phyloP scores from a whole-genome alignment of 2,329 filamentous ascomycete genomes.

The Sporothrix humicola region DNA sequence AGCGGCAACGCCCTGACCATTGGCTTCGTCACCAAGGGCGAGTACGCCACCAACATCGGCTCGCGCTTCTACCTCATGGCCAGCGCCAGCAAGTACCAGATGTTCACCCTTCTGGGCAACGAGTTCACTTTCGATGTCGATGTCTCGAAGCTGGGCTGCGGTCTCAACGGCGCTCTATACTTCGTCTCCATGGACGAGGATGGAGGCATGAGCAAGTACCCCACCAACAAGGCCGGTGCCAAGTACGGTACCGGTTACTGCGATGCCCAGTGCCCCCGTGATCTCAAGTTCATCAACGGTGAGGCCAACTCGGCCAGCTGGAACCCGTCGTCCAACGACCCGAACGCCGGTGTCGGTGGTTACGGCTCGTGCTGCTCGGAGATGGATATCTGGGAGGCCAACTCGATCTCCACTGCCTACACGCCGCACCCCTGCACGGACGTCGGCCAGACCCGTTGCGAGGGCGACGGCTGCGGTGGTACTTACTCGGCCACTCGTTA shows the following conservation, averaged over 20 bases:
- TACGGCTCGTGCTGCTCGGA: conserved; percentile 62
- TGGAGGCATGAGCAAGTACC: conserved; percentile 54
- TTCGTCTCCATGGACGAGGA: conserved; percentile 56
- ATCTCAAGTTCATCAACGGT: conserved; percentile 57
- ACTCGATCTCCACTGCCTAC: conserved; percentile 62
- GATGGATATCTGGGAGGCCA: conserved; percentile 68
- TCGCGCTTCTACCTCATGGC: conserved; percentile 46
- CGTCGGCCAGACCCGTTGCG: conserved; percentile 51
- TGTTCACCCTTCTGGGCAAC: conserved; percentile 63
- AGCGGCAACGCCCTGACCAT: conserved; percentile 55
- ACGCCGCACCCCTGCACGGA: conserved; percentile 64
- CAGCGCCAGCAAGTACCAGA: conserved; percentile 45
- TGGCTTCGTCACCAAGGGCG: conserved; percentile 52
- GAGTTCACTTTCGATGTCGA: conserved; percentile 72
- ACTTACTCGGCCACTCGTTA: conserved; percentile 48
- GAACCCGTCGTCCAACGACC: conserved; percentile 56
- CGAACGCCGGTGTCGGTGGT: conserved; percentile 55
- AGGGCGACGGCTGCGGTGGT: conserved; percentile 53
- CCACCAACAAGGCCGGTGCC: conserved; percentile 53
- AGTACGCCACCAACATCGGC: conserved; percentile 49
- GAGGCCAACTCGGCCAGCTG: conserved; percentile 50
- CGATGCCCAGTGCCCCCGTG: conserved; percentile 53
- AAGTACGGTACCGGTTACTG: conserved; percentile 63
- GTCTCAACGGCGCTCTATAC: conserved; percentile 64
- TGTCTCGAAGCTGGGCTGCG: conserved; percentile 66